Evolutionary conservation across 2,329 filamentous ascomycete genomes (phyloP), one percentile per base, ranked within the genome.

Genomic region (Aspergillus fructus): DNA sequence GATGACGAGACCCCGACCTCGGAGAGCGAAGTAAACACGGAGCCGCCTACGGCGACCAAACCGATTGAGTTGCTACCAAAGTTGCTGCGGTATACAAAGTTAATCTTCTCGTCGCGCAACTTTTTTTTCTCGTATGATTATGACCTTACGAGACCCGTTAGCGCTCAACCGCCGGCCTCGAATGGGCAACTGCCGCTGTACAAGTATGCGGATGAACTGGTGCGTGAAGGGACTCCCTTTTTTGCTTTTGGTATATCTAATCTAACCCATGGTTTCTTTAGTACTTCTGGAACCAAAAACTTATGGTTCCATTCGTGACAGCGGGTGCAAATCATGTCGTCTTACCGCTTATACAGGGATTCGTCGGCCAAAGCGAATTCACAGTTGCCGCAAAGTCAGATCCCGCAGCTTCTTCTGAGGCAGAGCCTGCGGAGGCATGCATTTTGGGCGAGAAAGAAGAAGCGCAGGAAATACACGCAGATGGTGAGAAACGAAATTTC

Each of bases 71-170:
- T 97, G 33, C 79, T 96, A 11, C 93, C 93, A 1, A 96, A 96
- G 68, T 80, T 97, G 40, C 74, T 99, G 42, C 85, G 89, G 41
- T 96, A 90, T 33, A 88, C 91, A 2, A 90, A 90, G 68, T 85
- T 97, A 55, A 85, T 96, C 59, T 93, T 97, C 69, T 87, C 89
- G 1, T 92, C 89, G 0, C 83, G 84, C 61, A 97, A 91, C 71
- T 97, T 97, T 74, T 97, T 89, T 78, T 99, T 93, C 73, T 93
- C 93, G 0, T 97, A 99, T 72, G 94, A 99, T 63, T 84, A 93
- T 70, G 93, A 99, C 71, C 84, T 99, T 50, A 97, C 94, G 0
- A 84, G 88, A 55, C 86, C 83, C 54, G 71, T 83, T 59, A 71
- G 73, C 52, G 71, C 72, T 39, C 74, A 78, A 65, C 72, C 74